A percentile compares a stretch with the other conserved stretches of the same genome.
phyloP scores from a whole-genome alignment of 2,329 filamentous ascomycete genomes.

The Trematosphaeria pertusa region DNA sequence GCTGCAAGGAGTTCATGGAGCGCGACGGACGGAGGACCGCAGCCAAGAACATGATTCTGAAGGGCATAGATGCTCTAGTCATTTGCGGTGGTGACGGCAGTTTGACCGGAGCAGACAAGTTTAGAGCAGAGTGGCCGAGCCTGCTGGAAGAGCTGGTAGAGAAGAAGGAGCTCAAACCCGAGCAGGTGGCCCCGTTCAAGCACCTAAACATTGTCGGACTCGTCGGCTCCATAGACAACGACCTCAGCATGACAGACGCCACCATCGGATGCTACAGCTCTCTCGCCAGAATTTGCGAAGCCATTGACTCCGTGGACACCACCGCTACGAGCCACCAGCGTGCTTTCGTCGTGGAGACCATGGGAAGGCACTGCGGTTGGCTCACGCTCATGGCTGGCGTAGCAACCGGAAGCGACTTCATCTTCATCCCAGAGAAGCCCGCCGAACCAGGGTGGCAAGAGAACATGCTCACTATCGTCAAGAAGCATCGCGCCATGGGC shows the following conservation, averaged over 20 bases:
- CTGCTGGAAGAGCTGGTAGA: constrained; percentile 84
- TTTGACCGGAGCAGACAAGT: constrained; percentile 92
- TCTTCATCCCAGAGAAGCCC: constrained; percentile 96
- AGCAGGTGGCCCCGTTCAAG: constrained; percentile 77
- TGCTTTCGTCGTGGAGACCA: constrained; percentile 94
- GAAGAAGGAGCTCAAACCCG: constrained; percentile 71
- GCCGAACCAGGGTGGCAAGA: constrained; percentile 83
- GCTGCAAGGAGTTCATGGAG: constrained; percentile 92
- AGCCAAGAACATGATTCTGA: constrained; percentile 91
- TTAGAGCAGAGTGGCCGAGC: constrained; percentile 89
- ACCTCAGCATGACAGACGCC: constrained; percentile 94
- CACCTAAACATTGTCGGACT: constrained; percentile 95
- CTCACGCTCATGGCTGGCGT: constrained; percentile 95
- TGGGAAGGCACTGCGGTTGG: constrained; percentile 98
- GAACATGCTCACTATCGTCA: constrained; percentile 36
- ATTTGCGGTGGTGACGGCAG: constrained; percentile 94
- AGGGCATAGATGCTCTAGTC: constrained; percentile 93
- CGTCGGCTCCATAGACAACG: constrained; percentile 98
- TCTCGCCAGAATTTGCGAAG: constrained; percentile 89
- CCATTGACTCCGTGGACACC: constrained; percentile 95
- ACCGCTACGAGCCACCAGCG: constrained; percentile 93
- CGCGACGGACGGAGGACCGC: constrained; percentile 81
- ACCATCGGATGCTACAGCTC: constrained; percentile 98
- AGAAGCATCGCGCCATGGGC: constrained; percentile 81
- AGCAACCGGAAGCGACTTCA: constrained; percentile 91